Percentiles rank a stretch among this genome's conserved stretches.
These are phyloP conservation scores for Pisolithus thermaeus DNA, from an alignment of 1,284 basidiomycete species.

Conservation along the genomic window DNA sequence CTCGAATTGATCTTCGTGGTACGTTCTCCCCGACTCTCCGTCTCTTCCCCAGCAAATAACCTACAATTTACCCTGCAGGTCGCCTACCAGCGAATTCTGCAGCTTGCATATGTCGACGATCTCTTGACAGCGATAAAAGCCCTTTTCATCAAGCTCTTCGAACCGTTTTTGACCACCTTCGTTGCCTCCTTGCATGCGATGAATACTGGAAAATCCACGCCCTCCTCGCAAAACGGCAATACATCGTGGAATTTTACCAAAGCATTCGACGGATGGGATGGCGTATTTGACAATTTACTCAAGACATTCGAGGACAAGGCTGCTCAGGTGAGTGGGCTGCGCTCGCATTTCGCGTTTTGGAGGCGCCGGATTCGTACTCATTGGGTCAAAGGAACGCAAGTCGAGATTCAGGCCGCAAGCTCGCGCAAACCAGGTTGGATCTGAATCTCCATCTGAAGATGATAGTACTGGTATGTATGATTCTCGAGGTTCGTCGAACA, in stretches of 20 bases:
- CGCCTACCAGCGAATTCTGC: constrained; percentile 94
- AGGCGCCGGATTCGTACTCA: not conserved
- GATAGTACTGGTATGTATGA: constrained; percentile 40
- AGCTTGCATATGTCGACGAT: constrained; percentile 90
- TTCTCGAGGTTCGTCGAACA: too few species aligned
- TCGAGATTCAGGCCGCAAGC: constrained; percentile 46
- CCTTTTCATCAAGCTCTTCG: constrained; percentile 81
- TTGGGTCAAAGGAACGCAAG: constrained; percentile 56
- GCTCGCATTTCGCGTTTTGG: not conserved
- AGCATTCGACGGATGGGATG: constrained; percentile 79
- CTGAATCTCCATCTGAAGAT: constrained; percentile 58
- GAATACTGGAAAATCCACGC: constrained; percentile 36
- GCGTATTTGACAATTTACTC: constrained; percentile 72
- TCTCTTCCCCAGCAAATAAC: not conserved
- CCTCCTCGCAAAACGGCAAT: constrained; percentile 30
- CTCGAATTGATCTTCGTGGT: constrained; percentile 94
- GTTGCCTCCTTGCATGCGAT: constrained; percentile 73
- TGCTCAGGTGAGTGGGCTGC: constrained; percentile 43
- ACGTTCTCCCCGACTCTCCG: constrained; percentile 23
- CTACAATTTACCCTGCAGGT: constrained; percentile 49
- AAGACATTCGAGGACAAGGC: constrained; percentile 73
- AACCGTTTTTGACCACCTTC: constrained; percentile 76
- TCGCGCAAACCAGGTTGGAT: constrained; percentile 33
- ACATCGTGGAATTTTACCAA: constrained; percentile 63
- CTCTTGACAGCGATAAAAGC: constrained; percentile 76